These are phyloP conservation scores for Isabelozyma gotoi DNA, from an alignment of 805 yeast genomes.

Conservation along the genomic window DNA sequence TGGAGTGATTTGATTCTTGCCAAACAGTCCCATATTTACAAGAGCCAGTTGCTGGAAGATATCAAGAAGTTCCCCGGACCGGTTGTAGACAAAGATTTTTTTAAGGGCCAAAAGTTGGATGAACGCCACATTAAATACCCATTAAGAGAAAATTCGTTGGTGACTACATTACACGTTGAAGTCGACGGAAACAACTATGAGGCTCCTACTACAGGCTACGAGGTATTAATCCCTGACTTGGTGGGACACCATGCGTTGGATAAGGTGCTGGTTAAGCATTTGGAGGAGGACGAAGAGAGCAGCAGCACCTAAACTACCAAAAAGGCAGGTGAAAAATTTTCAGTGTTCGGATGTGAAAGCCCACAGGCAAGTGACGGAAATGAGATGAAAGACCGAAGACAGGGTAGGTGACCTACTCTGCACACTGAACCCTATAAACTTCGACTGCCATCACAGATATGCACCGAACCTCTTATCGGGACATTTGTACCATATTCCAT, in stretches of 20 bases:
- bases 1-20: constrained; percentile 69
- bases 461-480: too few species aligned
- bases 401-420: too few species aligned
- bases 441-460: too few species aligned
- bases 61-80: constrained; percentile 45
- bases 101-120: constrained; percentile 13
- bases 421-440: too few species aligned
- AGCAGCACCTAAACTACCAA: too few species aligned
- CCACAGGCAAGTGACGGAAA: too few species aligned
- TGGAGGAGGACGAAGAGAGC: constrained; percentile 4
- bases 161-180: constrained; percentile 75
- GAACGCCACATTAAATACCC: constrained; percentile 51
- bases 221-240: constrained; percentile 66
- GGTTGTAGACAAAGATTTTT: constrained; percentile 6
- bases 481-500: too few species aligned
- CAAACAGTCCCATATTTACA: constrained; percentile 26
- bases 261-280: constrained; percentile 32
- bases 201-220: constrained; percentile 63
- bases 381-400: too few species aligned
- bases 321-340: too few species aligned
- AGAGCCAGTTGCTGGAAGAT: constrained; percentile 16
- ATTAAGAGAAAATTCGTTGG: constrained; percentile 53
- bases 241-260: constrained; percentile 31
- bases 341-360: too few species aligned
- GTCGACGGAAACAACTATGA: constrained; percentile 46